phyloP scores from a whole-genome alignment of 768 basidiomycete species.

The Calocera viscosa region DNA sequence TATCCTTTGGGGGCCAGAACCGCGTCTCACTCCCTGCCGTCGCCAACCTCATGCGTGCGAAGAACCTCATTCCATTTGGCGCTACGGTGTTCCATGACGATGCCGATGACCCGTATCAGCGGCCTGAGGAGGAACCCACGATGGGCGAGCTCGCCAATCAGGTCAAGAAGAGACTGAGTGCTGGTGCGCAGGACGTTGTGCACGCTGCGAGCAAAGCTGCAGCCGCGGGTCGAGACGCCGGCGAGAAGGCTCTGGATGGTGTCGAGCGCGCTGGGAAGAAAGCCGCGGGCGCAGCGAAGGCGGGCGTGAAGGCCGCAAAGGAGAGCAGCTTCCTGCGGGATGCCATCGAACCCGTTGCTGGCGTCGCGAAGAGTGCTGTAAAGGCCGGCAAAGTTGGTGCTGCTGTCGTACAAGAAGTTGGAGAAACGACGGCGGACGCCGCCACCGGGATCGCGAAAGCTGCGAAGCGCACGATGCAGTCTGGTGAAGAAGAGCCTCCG shows the following conservation, averaged over 20 bases:
- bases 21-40: background rate
- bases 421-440: background rate
- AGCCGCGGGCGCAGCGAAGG: background rate
- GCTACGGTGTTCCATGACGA: background rate
- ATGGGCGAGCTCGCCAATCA: background rate
- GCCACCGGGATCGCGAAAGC: background rate
- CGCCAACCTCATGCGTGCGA: background rate
- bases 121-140: background rate
- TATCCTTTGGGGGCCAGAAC: background rate
- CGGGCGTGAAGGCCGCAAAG: background rate
- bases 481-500: background rate
- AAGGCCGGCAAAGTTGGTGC: background rate
- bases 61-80: background rate
- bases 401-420: background rate
- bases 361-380: background rate
- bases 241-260: background rate
- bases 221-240: background rate
- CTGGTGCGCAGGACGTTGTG: background rate
- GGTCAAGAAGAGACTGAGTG: background rate
- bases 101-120: background rate
- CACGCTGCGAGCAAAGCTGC: background rate
- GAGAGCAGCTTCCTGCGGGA: background rate
- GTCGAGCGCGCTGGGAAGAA: background rate
- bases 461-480: background rate
- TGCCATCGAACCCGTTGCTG: background rate